phyloP scores from a whole-genome alignment of 495 filamentous ascomycete species.

The Paragyromitra xinjiangensis region DNA sequence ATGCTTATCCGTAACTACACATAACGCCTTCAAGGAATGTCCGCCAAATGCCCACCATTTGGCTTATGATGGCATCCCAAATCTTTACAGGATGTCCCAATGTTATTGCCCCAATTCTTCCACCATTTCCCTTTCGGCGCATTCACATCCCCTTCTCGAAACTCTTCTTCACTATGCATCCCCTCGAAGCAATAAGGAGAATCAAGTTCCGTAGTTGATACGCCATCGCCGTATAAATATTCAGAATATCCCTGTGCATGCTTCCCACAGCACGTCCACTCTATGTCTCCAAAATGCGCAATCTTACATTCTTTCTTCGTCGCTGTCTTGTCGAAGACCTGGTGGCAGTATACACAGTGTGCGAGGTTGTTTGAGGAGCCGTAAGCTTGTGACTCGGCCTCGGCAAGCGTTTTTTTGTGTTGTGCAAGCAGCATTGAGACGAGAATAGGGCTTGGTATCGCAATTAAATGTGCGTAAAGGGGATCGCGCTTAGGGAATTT shows the following conservation, averaged over 20 bases:
- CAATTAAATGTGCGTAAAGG: background rate
- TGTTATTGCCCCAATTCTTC: slow-evolving; percentile 6
- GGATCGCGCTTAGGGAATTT: background rate
- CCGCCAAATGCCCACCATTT: slow-evolving; percentile 7
- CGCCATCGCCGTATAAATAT: background rate
- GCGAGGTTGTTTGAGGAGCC: slow-evolving; percentile 17
- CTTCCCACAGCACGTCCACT: slow-evolving; percentile 12
- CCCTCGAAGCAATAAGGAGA: slow-evolving; percentile 17
- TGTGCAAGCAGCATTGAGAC: background rate
- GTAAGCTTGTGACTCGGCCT: background rate
- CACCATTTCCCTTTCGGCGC: slow-evolving; percentile 7
- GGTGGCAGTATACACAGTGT: slow-evolving; percentile 26
- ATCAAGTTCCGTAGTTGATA: background rate
- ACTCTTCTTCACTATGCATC: background rate
- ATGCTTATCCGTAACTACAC: background rate
- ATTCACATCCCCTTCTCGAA: slow-evolving; percentile 8
- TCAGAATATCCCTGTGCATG: slow-evolving; percentile 2
- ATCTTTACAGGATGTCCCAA: background rate
- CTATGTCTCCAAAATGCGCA: slow-evolving; percentile 3
- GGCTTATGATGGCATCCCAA: slow-evolving; percentile 3
- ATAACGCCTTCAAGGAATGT: background rate
- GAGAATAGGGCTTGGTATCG: background rate
- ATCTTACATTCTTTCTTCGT: background rate
- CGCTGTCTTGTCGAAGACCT: slow-evolving; percentile 5
- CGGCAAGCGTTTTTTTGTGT: background rate